A percentile compares a stretch with the other conserved stretches of the same genome.
Conservation (phyloP, 306 rosid species). For the Aeschynomene evenia region DNA sequence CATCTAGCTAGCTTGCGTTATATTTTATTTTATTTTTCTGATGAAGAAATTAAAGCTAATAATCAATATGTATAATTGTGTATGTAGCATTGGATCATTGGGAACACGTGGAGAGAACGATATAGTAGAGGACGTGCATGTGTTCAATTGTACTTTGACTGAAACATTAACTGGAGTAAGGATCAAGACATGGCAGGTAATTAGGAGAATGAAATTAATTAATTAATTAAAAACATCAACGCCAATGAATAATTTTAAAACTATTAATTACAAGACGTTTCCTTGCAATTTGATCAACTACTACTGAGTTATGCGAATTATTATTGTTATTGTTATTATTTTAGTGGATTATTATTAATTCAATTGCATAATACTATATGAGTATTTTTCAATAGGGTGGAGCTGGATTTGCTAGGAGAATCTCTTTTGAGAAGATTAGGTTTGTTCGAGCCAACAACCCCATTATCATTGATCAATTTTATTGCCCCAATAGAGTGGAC, state of each 20-base stretch:
- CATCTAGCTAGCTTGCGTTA: neutral
- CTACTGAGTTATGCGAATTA: neutral
- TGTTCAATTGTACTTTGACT: constrained; percentile 42
- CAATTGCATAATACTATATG: too few relatives aligned
- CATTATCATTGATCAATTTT: constrained; percentile 53
- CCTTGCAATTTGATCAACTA: neutral
- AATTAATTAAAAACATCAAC: too few relatives aligned
- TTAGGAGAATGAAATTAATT: neutral
- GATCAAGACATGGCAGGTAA: constrained; percentile 71
- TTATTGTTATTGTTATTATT: too few relatives aligned
- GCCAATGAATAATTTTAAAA: neutral
- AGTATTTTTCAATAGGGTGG: constrained; percentile 43
- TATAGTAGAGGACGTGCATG: constrained; percentile 52
- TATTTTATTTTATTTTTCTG: neutral
- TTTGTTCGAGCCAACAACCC: constrained; percentile 45
- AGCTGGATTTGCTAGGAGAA: constrained; percentile 51
- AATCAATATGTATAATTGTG: too few relatives aligned
- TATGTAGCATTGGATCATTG: constrained; percentile 61
- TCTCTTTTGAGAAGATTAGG: constrained; percentile 37
- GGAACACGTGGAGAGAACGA: constrained; percentile 46
- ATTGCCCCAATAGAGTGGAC: constrained; percentile 29
- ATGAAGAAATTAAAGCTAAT: too few relatives aligned
- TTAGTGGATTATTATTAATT: too few relatives aligned
- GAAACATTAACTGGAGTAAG: constrained; percentile 61
- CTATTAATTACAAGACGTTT: neutral